These are phyloP conservation scores for Suhomyces choctaworum DNA, from an alignment of 1,139 yeast genomes.

Conservation along the genomic window DNA sequence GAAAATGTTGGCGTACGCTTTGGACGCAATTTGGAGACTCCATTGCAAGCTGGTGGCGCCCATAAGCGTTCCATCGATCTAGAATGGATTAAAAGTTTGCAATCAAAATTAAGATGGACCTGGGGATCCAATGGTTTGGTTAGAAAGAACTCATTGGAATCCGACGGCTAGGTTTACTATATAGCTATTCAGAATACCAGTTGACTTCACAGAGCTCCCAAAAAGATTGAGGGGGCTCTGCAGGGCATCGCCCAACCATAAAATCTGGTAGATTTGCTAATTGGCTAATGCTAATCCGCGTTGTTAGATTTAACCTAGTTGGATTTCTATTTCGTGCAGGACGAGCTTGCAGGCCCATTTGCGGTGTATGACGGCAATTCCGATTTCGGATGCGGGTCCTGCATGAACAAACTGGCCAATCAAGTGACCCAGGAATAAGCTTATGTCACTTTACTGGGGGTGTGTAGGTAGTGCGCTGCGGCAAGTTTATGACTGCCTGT, in stretches of 20 bases:
- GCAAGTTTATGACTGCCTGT: not conserved
- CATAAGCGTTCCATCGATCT: constrained; percentile 18
- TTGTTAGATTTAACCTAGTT: too few species aligned
- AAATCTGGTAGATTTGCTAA: too few species aligned
- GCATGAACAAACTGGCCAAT: constrained; percentile 4
- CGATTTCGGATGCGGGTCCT: constrained; percentile 11
- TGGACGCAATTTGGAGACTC: constrained; percentile 6
- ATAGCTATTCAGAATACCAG: too few species aligned
- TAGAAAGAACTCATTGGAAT: constrained; percentile 10
- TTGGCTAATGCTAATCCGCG: too few species aligned
- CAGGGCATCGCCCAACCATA: too few species aligned
- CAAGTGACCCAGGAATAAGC: constrained; percentile 2
- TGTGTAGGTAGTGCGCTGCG: constrained; percentile 8
- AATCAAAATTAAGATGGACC: constrained; percentile 33
- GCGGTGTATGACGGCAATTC: constrained; percentile 1
- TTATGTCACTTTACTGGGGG: constrained; percentile 11
- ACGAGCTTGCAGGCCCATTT: too few species aligned
- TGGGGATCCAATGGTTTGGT: constrained; percentile 22
- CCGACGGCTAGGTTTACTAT: constrained; percentile 6
- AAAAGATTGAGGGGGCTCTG: too few species aligned
- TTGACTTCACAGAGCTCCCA: too few species aligned
- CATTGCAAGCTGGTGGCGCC: constrained; percentile 8
- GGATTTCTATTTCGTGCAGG: too few species aligned
- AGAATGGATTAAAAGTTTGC: constrained; percentile 32
- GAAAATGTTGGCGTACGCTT: constrained; percentile 9